Base-by-base conservation (phyloP, 306 rosid genomes). In the Inga laurina region DNA sequence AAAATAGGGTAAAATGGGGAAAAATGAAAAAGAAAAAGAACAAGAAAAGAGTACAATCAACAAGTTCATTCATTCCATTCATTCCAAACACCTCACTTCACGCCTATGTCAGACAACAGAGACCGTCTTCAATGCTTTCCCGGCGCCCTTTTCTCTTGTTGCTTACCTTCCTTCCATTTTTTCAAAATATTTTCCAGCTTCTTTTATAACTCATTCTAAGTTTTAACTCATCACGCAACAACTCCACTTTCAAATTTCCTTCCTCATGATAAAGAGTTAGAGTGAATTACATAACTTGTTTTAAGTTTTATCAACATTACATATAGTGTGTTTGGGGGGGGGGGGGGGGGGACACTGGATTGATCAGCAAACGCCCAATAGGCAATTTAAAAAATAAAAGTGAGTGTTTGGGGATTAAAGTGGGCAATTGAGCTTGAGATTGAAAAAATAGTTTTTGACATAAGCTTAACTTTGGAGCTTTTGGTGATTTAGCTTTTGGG, bases 41-140 rank as follows among this genome's bases (percentile, higher is more conserved):
- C 16, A 39, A 44, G 19, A 24, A 15, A 68, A 14, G 3, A 9
- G 44, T 35, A 41, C 12, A 37, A 67, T 4, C 32, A 3, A 13
- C 10, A 34, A 39, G 24, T 68, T 68, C 74, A 68, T 68, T 68
- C n/a, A 68, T 37, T 35, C 39, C 74, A 69, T 69, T 69, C n/a
- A 69, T 41, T 37, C 22, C 74, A 69, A 39, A 21, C 32, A 41
- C 22, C 45, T 19, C 7, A 39, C 30, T 8, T 69, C 74, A 69
- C 74, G 74, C 45, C 11, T 22, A 41, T 69, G 74, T 69, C 74
- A 69, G 74, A 69, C 30, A 9, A 30, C 74, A 41, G 74, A 69
- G 16, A 9, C 51, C 74, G 32, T 69, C 74, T 69, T 69, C 74
- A 69, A 69, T 69, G 37, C 44, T n/a, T 21, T 19, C n/a, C 43